phyloP scores from a whole-genome alignment of 139 green algal species.

The Pleodorina starrii region DNA sequence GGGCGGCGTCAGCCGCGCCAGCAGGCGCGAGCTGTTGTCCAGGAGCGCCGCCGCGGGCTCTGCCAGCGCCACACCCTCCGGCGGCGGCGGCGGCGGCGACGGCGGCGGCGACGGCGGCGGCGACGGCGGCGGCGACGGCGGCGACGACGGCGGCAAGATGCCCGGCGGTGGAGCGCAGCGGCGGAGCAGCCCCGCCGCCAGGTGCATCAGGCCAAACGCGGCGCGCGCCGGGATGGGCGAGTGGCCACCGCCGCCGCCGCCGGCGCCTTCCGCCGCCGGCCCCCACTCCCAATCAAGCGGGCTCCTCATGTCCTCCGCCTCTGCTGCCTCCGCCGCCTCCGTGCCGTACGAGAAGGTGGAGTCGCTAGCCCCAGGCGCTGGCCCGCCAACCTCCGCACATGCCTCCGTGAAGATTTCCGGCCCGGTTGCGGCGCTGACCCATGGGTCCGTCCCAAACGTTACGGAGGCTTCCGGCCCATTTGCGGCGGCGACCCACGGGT shows the following conservation, averaged over 20 bases:
- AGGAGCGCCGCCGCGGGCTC: not conserved
- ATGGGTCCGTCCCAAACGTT: too few species aligned
- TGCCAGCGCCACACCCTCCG: not conserved
- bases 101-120: not conserved
- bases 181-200: slow-evolving; percentile 4
- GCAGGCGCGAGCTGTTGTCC: not conserved
- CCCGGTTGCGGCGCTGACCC: too few species aligned
- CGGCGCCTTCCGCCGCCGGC: too few species aligned
- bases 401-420: not conserved
- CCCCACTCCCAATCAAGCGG: too few species aligned
- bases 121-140: not conserved
- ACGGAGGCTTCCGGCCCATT: too few species aligned
- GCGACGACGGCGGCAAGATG: too few species aligned
- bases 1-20: not conserved
- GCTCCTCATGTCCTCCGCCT: not conserved
- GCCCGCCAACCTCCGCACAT: not conserved
- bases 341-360: not conserved
- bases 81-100: not conserved
- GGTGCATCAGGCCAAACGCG: not conserved
- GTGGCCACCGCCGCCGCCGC: not conserved
- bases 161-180: not conserved
- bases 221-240: not conserved
- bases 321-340: not conserved
- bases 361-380: too few species aligned
- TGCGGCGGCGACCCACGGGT: too few species aligned